phyloP scores from a whole-genome alignment of 257 asterid genomes.

The Solanum ossicruentum region DNA sequence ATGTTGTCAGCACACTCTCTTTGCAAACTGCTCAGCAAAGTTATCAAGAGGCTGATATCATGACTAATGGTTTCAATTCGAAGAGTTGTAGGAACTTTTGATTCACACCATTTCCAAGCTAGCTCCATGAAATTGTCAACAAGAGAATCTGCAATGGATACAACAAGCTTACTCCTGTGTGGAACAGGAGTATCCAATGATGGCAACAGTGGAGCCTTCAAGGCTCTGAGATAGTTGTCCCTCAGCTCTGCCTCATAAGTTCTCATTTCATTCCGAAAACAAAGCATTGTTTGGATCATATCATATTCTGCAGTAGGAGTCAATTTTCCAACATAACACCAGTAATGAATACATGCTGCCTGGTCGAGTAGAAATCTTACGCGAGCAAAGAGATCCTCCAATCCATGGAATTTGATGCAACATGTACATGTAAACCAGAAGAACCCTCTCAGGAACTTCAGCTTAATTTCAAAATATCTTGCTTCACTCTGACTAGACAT shows the following conservation, averaged over 20 bases:
- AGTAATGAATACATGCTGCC: neutral
- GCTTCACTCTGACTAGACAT: neutral
- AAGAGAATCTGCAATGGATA: neutral
- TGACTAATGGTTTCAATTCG: neutral
- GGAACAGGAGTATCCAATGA: neutral
- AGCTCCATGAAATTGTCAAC: neutral
- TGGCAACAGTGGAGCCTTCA: neutral
- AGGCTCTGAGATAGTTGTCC: neutral
- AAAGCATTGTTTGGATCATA: neutral
- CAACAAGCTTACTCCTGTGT: neutral
- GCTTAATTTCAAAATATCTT: neutral
- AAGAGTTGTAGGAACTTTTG: neutral
- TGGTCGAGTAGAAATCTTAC: neutral
- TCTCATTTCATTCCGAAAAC: neutral
- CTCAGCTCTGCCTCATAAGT: neutral
- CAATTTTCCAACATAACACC: neutral
- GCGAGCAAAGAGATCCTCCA: neutral
- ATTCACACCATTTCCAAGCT: rapidly evolving
- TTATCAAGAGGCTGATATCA: neutral
- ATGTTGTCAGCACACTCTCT: neutral
- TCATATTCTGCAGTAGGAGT: neutral
- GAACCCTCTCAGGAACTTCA: neutral
- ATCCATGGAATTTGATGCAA: neutral
- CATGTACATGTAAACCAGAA: neutral
- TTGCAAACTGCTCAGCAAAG: neutral